These are phyloP conservation scores for Gonapodya sp. DNA, from an alignment of 192 early-diverging fungal species.

Conservation along the genomic window DNA sequence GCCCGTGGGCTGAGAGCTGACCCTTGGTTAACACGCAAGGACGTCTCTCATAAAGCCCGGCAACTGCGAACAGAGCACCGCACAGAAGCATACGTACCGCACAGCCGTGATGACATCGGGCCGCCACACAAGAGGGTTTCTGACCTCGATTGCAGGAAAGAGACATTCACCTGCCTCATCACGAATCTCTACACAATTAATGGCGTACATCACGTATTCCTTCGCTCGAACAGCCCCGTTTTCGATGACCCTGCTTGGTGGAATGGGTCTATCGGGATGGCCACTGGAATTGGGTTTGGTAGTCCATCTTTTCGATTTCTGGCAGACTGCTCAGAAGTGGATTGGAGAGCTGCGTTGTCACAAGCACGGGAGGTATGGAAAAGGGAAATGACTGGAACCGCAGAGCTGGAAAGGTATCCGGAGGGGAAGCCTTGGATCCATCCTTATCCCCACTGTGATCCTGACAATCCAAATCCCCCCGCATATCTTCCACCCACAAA, in stretches of 20 bases:
- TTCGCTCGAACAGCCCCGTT: neutral
- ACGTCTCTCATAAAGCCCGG: no score
- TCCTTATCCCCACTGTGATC: neutral
- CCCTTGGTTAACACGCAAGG: no score
- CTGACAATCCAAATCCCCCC: neutral
- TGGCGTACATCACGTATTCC: neutral
- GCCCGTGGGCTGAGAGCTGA: no score
- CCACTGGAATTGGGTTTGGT: neutral
- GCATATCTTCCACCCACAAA: neutral
- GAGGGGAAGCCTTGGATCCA: neutral
- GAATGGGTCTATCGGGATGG: neutral
- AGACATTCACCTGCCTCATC: neutral
- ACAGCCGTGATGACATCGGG: no score
- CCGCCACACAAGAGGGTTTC: neutral
- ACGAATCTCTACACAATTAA: neutral
- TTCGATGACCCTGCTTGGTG: neutral
- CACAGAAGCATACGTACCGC: no score
- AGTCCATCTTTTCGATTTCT: neutral
- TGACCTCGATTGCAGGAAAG: neutral
- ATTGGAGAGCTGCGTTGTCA: neutral
- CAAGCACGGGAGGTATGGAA: neutral
- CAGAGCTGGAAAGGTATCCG: neutral
- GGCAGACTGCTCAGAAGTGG: neutral
- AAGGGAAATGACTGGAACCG: neutral
- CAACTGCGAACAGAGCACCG: no score